Base-by-base conservation (phyloP, 2,329 filamentous ascomycete species). In the Westerdykella sp. region DNA sequence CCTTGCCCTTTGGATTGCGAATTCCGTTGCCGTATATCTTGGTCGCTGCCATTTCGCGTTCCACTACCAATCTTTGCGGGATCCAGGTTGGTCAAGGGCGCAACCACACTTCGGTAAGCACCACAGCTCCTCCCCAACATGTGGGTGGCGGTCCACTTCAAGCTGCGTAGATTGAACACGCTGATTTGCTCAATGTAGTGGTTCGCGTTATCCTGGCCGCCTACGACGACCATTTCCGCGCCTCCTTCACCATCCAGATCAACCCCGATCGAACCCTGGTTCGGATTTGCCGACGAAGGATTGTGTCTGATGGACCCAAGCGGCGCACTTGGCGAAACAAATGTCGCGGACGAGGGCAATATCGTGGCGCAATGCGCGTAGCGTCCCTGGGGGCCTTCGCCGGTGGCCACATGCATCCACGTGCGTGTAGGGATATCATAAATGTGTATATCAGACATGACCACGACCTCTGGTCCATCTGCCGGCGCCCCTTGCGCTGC, bases 131-230 rank as follows among this genome's bases (percentile, higher is more conserved):
- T 87, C 40, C 89, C 90, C 37, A 97, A 75, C 1, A 83, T 76
- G 50, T 87, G 87, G 1, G 89, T 96, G 14, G 86, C 87, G 1
- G 88, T 95, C 93, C 93, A 98, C 69, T 93, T 95, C 46, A 97
- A 71, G 63, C 88, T 96, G 39, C 93, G 81, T 21, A 98, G 74
- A 59, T 98, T 98, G 74, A 98, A 98, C 2, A 98, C 88, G 63
- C 89, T 97, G 51, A 98, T 94, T 68, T 98, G 89, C 67, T 98
- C 91, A 54, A 98, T 98, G 62, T 98, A 98, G 65, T 95, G 90
- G 65, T 98, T 98, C n/a, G 85, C 84, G 42, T 87, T 93, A 61
- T 98, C 93, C 67, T 98, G 93, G 0, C 93, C 93, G 47, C 93
- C 93, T 6, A 97, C 90, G 12, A 98, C 84, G 5, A 98, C 80